Base-by-base conservation (phyloP, 1,139 yeast genomes). In the Geotrichum reessii region DNA sequence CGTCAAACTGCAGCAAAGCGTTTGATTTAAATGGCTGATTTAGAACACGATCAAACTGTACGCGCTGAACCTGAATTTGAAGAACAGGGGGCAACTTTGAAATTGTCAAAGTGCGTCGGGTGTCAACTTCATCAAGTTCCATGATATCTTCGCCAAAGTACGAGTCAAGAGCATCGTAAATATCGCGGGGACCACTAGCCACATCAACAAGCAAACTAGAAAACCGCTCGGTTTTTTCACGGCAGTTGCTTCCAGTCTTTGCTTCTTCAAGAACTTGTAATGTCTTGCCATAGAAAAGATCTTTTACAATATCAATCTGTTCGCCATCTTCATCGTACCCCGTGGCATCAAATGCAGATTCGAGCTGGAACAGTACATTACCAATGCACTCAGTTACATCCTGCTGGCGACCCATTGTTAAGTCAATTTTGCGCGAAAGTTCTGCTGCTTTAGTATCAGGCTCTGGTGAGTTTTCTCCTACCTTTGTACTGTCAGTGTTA, bases 321-420 rank as follows among this genome's bases (percentile, higher is more conserved):
- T 92, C 97, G 24, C 88, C 85, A 66, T 87, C 93, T 0, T 67
- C 68, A 2, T 80, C 83, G 57, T 84, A 88, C 44, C 86, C 74
- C 1, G 71, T 71, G 0, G 97, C 96, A 53, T 81, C 83, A 62
- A 88, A 78, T 0, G 97, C 95, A 12, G 96, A 88, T 69, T 92
- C 97, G 33, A 92, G 77, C 70, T 92, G 98, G 64, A 86, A 88
- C n/a, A 92, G 78, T 3, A 93, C 97, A 71, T 93, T 93, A 58
- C 92, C 96, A 67, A 93, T 91, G 72, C 98, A 92, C 70, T 93
- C 99, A 0, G 97, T 90, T 17, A 93, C 98, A 75, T 93, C 99
- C 71, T 93, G 98, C 70, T 93, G 99, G 17, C 50, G 50, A 19
- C 47, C 56, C 22, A 53, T 47, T 8, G 68, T 68, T 46, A 62